Base-by-base conservation (phyloP, 345 rosid genomes). In the Populus pruinosa region DNA sequence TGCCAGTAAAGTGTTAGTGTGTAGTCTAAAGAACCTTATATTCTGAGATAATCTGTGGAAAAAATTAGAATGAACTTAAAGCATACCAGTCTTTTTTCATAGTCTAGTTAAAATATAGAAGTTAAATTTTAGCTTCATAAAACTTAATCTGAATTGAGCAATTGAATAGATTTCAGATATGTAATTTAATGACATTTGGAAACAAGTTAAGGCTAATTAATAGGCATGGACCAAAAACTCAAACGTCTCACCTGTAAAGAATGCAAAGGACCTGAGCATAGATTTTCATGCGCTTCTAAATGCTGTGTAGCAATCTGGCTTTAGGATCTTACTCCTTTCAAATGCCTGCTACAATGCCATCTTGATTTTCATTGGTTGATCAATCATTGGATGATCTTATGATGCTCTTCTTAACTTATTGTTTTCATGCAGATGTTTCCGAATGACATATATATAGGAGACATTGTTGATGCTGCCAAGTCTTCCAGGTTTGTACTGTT, bases 341-440 rank as follows among this genome's bases (percentile, higher is more conserved):
- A 47, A 14, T 63, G 6, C 16, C 31, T 21, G 31, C 16, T 63
- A 21, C 31, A 18, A n/a, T 63, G 29, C 12, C 36, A 5, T 53
- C 23, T 49, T 29, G 29, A 17, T 71, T 71, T 53, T 7, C 16
- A 50, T 29, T 18, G 17, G n/a, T 29, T 71, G 43, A n/a, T 70
- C 38, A 31, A n/a, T 69, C 61, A 69, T 69, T 35, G 44, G 44
- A 41, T 41, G 62, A 21, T 13, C 69, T 53, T 39, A 12, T 35
- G 55, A 29, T 20, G 23, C 8, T 44, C 50, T 13, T 31, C 69
- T 63, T 25, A 73, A 67, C 33, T 14, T n/a, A 25, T 59, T 20
- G 20, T 20, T 63, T 76, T 82, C 81, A 21, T 66, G 23, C 91
- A 95, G 98, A 94, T 94, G 18, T 87, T 94, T 83, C 98, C 98